phyloP scores from a whole-genome alignment of 1,284 basidiomycete species.

The Tremellales sp. region DNA sequence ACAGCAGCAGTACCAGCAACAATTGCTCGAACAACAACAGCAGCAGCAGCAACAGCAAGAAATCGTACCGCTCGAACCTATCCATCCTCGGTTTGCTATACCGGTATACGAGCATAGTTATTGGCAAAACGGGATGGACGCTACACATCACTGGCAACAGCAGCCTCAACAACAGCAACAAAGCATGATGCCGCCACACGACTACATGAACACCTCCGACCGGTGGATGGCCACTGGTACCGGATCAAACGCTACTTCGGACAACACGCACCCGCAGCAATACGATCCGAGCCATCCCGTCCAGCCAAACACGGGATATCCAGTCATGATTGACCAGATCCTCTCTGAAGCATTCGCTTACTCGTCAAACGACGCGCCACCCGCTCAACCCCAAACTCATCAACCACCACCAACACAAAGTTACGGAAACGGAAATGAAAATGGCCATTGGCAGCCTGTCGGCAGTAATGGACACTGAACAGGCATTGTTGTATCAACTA shows the following conservation, averaged over 20 bases:
- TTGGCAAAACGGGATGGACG: not conserved
- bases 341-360: not conserved
- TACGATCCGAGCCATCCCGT: not conserved
- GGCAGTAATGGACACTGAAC: too few species aligned
- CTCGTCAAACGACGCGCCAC: too few species aligned
- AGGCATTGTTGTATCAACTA: too few species aligned
- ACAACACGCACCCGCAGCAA: not conserved
- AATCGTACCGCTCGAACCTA: too few species aligned
- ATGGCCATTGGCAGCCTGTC: too few species aligned
- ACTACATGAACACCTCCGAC: not conserved
- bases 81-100: too few species aligned
- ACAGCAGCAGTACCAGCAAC: not conserved
- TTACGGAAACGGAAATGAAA: too few species aligned
- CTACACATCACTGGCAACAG: not conserved
- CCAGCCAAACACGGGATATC: not conserved
- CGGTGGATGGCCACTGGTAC: not conserved
- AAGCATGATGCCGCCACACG: not conserved
- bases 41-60: constrained; percentile 32
- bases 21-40: constrained; percentile 4
- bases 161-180: not conserved
- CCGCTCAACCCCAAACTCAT: too few species aligned
- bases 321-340: not conserved
- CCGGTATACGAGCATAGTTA: too few species aligned
- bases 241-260: not conserved
- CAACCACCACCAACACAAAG: too few species aligned